Evolutionary conservation across 257 asterid genomes (phyloP).

Genomic region (Orobanche coerulescens): DNA sequence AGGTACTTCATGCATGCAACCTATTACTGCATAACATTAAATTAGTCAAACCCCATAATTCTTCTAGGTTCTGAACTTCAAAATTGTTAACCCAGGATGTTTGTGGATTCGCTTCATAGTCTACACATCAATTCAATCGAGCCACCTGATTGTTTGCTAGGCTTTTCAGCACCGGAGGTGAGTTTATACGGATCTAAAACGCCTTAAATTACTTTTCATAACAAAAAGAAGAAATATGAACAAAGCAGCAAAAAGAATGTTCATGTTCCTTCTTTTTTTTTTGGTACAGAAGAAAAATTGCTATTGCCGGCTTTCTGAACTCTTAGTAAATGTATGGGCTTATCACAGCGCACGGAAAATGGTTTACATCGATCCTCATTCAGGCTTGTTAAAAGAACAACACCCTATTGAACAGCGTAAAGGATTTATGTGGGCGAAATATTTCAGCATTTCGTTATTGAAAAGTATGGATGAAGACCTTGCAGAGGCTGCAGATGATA

Average conservation of each 20-base stretch:
- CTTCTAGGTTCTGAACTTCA: conserved; percentile 10
- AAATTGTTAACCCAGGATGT: conserved; percentile 58
- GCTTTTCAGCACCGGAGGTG: conserved; percentile 67
- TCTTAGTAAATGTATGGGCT: conserved; percentile 91
- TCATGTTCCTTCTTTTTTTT: conserved; percentile 24
- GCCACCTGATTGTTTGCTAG: conserved; percentile 46
- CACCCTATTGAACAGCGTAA: conserved; percentile 68
- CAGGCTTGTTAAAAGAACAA: conserved; percentile 68
- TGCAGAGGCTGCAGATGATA: conserved; percentile 93
- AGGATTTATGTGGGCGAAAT: conserved; percentile 79
- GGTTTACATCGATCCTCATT: conserved; percentile 72
- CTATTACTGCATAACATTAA: neutral
- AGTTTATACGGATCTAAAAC: conserved; percentile 12
- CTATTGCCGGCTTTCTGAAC: conserved; percentile 73
- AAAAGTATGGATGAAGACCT: conserved; percentile 96
- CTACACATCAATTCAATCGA: conserved; percentile 39
- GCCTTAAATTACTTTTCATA: neutral
- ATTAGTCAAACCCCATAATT: neutral
- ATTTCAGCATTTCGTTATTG: conserved; percentile 53
- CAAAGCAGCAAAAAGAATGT: neutral
- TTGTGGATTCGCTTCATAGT: conserved; percentile 74
- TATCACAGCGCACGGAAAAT: conserved; percentile 82
- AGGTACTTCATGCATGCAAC: conserved; percentile 39
- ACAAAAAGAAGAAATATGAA: neutral
- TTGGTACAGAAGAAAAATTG: conserved; percentile 68